Base-by-base conservation (phyloP, 139 green algal species). In the Desmodesmus armatus region DNA sequence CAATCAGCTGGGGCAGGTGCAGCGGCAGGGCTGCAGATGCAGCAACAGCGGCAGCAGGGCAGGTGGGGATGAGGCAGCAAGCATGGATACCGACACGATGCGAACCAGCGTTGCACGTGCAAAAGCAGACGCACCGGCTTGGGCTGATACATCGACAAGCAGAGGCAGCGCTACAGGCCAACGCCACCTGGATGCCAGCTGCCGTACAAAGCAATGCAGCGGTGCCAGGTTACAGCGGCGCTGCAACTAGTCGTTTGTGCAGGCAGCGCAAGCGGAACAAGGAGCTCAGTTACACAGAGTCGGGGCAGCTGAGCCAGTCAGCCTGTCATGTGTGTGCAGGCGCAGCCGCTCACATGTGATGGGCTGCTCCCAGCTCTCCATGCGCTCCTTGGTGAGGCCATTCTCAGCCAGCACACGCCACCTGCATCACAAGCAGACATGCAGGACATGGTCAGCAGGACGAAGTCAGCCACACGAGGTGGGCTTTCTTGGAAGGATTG, bases 1-100 rank as follows among this genome's bases (percentile, higher is more conserved):
- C 89, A 55, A 97, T 98, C 55, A 99, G 89, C 84, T 98, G 93
- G 15, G 96, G 96, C 81, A 99, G 91, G 91, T 99, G 95, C 35
- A 94, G 65, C 3, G 95, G 95, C 49, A 81, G 76, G 27, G 83
- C 90, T 93, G 88, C 47, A 83, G 27, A 43, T 3, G 9, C 15
- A 43, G 35, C 35, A 74, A 21, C 13, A 44, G 66, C 63, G 27
- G 31, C 31, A 75, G 37, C 17, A 49, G 37, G 13, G 67, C 33
- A 15, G 29, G 13, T 71, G 62, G 25, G 62, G 62, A 23, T 27
- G 62, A 27, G 29, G 21, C 9, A 13, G 13, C 47, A 55, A 41
- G 49, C 25, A 41, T 5, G 31, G 31, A 51, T 2, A 60, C 33
- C 13, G 17, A 17, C n/a, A 49, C 43, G 17, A 29, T 72, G 60